Conservation (phyloP, 108 stramenopile species). For the Ochromonas danica region DNA sequence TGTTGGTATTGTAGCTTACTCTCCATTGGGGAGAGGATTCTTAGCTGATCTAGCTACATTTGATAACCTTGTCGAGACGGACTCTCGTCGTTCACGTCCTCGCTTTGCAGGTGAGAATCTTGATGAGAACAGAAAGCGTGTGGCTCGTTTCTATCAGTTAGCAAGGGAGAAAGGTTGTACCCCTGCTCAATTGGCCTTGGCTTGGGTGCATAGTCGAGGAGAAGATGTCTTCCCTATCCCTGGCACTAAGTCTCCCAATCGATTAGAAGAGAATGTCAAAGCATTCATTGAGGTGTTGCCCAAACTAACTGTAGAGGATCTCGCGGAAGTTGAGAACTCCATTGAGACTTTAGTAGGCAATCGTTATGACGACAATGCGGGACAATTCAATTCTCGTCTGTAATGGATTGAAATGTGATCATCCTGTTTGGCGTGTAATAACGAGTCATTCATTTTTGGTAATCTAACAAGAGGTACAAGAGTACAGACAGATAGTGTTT, state of each 20-base stretch:
- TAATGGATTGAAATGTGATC: too few species aligned
- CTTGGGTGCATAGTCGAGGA: conserved; percentile 42
- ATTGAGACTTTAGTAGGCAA: too few species aligned
- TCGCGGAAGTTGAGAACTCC: conserved; percentile 23
- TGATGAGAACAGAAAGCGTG: conserved; percentile 39
- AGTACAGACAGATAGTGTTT: too few species aligned
- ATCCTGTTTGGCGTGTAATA: too few species aligned
- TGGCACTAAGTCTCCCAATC: conserved; percentile 44
- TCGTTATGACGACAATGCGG: too few species aligned
- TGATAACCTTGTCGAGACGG: conserved; percentile 20
- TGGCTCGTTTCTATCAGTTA: conserved; percentile 31
- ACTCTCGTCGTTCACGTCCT: conserved; percentile 40
- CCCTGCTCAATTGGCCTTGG: conserved; percentile 50
- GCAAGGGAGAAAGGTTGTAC: conserved; percentile 38
- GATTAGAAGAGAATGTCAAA: background rate
- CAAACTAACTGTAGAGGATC: conserved; percentile 9
- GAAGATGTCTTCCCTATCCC: conserved; percentile 53
- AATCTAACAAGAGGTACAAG: too few species aligned
- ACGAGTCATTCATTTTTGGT: too few species aligned
- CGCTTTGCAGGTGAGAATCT: conserved; percentile 44
- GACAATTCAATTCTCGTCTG: too few species aligned
- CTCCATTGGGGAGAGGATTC: conserved; percentile 45
- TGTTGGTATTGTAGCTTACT: conserved; percentile 51
- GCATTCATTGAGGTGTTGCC: background rate
- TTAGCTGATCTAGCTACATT: conserved; percentile 37